Evolutionary conservation across 31 red algal genomes (phyloP), one percentile per base, ranked within the genome.

Genomic region (Odonthalia washingtoniensis): DNA sequence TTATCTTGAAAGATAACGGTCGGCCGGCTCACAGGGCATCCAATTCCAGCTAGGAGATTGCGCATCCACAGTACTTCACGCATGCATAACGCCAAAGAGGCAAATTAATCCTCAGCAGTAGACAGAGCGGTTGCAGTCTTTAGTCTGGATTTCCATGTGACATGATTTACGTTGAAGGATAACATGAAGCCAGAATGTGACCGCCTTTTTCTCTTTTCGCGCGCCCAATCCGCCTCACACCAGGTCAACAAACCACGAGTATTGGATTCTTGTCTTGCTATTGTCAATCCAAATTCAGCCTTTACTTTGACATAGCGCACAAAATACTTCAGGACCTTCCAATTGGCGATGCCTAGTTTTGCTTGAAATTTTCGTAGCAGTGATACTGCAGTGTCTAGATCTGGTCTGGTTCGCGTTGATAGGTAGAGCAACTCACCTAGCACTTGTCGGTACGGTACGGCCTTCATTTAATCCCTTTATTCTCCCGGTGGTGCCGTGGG

Each of bases 171-270:
- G 62, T 2, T 5, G 1, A 76, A 3, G 12, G 6, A 37, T 16
- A 86, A 72, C 3, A 86, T 1, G 16, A 37, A 5, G 40, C 68
- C 70, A 41, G 6, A 57, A 37, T 70, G 3, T 36, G 83, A 86
- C 21, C 83, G 24, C 64, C 70, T 2, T 3, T 52, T 6, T 27
- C 64, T 12, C 30, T 40, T 74, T 17, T 86, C 43, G 35, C 70
- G 63, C 24, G 32, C 83, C 43, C 73, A 87, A 31, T 87, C 70
- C 16, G 84, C 84, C 14, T 87, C 84, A 1, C 32, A 60, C 81
- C 67, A 85, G 1, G 65, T 66, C n/a, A n/a, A n/a, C n/a, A n/a
- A n/a, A 68, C 4, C 1, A 14, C 45, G 5, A 1, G 33, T 1
- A n/a, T 3, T 43, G 3, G 2, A 16, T 2, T 9, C 39, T 1